Percentiles rank a stretch among this genome's conserved stretches.
phyloP scores from a whole-genome alignment of 257 asterid species.

The Salvia splendens region DNA sequence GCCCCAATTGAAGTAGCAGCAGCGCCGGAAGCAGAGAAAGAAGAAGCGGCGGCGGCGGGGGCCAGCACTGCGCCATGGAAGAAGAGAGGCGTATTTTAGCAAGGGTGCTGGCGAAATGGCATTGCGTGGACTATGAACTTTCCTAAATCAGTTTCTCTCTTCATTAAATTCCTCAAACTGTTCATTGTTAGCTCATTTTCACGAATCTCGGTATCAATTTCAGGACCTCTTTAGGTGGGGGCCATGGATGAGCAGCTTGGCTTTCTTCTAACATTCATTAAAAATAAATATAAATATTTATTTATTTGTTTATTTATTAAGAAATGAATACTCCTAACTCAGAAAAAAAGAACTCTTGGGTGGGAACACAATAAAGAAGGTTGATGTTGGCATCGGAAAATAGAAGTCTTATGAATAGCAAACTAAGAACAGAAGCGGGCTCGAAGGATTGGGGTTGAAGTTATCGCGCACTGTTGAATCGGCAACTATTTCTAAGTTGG shows the following conservation, averaged over 20 bases:
- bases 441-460: too few species aligned
- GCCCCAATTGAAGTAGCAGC: conserved; percentile 42
- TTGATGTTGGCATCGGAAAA: too few species aligned
- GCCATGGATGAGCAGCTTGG: conserved; percentile 25
- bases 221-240: conserved; percentile 23
- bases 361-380: too few species aligned
- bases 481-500: too few species aligned
- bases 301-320: too few species aligned
- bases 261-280: neutral
- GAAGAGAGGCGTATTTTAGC: conserved; percentile 39
- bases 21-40: conserved; percentile 37
- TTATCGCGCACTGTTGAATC: too few species aligned
- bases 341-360: too few species aligned
- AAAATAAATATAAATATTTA: too few species aligned
- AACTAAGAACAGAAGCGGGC: too few species aligned
- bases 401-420: too few species aligned
- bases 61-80: conserved; percentile 51
- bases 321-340: too few species aligned
- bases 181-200: conserved; percentile 11
- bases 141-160: neutral
- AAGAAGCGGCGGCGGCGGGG: conserved; percentile 36
- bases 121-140: neutral
- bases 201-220: conserved; percentile 20
- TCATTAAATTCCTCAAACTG: conserved; percentile 21
- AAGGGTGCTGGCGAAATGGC: neutral